These are phyloP conservation scores for Anacardium occidentale DNA, from an alignment of 345 rosid species.

Conservation along the genomic window DNA sequence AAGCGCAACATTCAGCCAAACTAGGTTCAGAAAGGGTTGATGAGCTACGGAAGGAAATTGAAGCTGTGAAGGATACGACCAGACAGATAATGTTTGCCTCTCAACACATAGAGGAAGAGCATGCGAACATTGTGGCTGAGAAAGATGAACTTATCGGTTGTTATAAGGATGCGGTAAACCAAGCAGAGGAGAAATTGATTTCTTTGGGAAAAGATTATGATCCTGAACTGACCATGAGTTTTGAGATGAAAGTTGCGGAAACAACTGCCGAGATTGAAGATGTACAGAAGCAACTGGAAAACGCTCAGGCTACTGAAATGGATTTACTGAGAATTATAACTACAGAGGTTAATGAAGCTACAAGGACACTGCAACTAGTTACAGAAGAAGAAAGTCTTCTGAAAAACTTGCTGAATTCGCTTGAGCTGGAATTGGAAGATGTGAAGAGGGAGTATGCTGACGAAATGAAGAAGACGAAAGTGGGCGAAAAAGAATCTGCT, in stretches of 20 bases:
- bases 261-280: constrained; percentile 62
- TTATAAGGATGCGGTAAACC: constrained; percentile 45
- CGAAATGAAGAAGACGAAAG: constrained; percentile 35
- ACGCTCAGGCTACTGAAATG: constrained; percentile 59
- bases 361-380: constrained; percentile 52
- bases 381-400: constrained; percentile 65
- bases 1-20: constrained; percentile 50
- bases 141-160: constrained; percentile 42
- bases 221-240: constrained; percentile 44
- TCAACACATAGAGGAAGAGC: constrained; percentile 44
- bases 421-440: constrained; percentile 55
- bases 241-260: constrained; percentile 50
- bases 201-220: constrained; percentile 44
- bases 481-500: constrained; percentile 24
- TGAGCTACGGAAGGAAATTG: constrained; percentile 61
- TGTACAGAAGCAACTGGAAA: constrained; percentile 61
- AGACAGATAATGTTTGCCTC: constrained; percentile 56
- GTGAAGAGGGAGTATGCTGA: constrained; percentile 41
- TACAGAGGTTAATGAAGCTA: constrained; percentile 65
- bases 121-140: constrained; percentile 38
- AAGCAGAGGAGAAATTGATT: constrained; percentile 43
- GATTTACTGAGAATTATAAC: constrained; percentile 49
- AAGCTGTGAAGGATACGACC: constrained; percentile 54
- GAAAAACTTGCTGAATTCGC: constrained; percentile 39
- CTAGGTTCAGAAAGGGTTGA: constrained; percentile 35